Evolutionary conservation across 2,329 filamentous ascomycete species (phyloP).

Genomic region (Colletotrichum gloeosporioides): DNA sequence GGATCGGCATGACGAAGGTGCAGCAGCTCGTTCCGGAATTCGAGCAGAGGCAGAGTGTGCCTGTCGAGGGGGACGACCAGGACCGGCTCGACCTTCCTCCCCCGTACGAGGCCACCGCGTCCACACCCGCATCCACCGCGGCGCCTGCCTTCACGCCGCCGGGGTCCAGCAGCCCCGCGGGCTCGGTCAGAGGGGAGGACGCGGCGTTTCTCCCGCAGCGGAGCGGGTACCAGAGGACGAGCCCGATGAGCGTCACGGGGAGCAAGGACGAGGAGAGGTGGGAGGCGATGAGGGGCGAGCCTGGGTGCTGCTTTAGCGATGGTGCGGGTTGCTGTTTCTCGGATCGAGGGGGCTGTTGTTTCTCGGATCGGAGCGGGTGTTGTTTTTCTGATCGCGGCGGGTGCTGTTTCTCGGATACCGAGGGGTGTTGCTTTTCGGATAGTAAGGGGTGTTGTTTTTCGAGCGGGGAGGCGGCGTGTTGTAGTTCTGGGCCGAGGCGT

Average conservation of each 20-base stretch:
- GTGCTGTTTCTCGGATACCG: background rate
- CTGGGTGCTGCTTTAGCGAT: background rate
- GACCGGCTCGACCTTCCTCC: background rate
- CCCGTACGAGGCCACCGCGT: conserved; percentile 2
- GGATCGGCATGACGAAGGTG: background rate
- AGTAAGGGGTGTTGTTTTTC: background rate
- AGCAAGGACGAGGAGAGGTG: background rate
- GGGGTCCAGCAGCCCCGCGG: background rate
- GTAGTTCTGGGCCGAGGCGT: background rate
- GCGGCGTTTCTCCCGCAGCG: background rate
- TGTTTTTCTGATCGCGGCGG: background rate
- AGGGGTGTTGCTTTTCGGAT: background rate
- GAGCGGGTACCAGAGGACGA: background rate
- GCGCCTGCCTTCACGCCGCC: background rate
- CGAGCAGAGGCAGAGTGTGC: background rate
- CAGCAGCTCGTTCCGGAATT: background rate
- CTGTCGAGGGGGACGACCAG: background rate
- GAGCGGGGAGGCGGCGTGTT: background rate
- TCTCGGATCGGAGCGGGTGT: background rate
- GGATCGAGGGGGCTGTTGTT: background rate
- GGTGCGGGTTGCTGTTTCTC: background rate
- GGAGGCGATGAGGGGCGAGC: background rate
- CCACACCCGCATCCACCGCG: background rate
- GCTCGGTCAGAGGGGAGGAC: background rate
- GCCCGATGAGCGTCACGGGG: background rate